These are phyloP conservation scores for Diaporthe vaccinii DNA, from an alignment of 2,329 filamentous ascomycete genomes.

Conservation along the genomic window DNA sequence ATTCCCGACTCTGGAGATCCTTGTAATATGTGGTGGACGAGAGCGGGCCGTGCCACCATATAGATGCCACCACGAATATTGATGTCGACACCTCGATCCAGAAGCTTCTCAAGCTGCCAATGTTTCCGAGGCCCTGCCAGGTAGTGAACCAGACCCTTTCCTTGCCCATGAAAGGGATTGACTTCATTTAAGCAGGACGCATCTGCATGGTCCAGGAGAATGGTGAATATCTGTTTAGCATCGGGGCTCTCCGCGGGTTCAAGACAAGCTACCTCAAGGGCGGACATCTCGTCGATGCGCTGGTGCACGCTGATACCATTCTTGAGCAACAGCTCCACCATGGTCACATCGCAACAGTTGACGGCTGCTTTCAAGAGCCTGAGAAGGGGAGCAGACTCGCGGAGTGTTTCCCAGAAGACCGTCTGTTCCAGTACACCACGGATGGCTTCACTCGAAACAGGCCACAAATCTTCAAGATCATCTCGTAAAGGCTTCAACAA, in stretches of 20 bases:
- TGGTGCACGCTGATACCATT: conserved; percentile 11
- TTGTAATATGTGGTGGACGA: background rate
- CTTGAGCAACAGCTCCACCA: background rate
- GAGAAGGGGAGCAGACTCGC: background rate
- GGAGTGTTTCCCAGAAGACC: background rate
- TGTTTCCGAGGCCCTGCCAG: background rate
- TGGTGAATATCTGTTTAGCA: background rate
- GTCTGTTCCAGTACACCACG: background rate
- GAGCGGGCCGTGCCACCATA: rapidly evolving
- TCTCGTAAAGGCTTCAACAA: background rate
- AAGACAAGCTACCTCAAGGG: background rate
- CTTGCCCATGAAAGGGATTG: rapidly evolving
- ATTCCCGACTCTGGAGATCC: background rate
- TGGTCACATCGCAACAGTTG: rapidly evolving
- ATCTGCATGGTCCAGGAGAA: background rate
- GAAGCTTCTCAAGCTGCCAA: background rate
- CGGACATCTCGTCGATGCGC: background rate
- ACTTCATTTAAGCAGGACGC: background rate
- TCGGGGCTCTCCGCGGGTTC: rapidly evolving
- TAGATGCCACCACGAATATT: background rate
- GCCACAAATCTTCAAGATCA: background rate
- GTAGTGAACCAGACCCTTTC: background rate
- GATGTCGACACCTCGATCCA: background rate
- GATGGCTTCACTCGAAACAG: background rate
- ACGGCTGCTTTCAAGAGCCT: conserved; percentile 1